These are phyloP conservation scores for Papiliotrema laurentii DNA, from an alignment of 1,284 basidiomycete genomes.

Conservation along the genomic window DNA sequence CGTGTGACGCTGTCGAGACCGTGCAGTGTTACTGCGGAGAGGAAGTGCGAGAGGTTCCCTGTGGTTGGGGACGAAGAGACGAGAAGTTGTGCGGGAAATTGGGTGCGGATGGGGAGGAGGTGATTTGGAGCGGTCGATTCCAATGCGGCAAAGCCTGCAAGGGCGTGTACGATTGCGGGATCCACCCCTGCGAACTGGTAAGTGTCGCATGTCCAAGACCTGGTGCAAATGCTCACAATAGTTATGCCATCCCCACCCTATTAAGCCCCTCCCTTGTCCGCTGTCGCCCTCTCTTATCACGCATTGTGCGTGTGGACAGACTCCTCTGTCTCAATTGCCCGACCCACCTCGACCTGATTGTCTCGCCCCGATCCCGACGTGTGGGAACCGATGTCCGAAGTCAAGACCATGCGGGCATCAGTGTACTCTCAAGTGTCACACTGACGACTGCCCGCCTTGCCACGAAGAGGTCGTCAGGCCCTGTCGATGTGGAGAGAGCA, in stretches of 20 bases:
- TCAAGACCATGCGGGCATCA: conserved; percentile 62
- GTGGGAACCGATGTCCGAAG: conserved; percentile 64
- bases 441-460: conserved; percentile 66
- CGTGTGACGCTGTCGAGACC: conserved; percentile 57
- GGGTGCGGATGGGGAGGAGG: conserved; percentile 21
- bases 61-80: conserved; percentile 57
- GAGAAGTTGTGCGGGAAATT: conserved; percentile 31
- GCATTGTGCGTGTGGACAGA: conserved; percentile 76
- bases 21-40: conserved; percentile 74
- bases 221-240: conserved; percentile 17
- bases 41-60: conserved; percentile 57
- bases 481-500: conserved; percentile 73
- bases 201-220: conserved; percentile 8
- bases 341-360: conserved; percentile 58
- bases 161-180: conserved; percentile 69
- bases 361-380: conserved; percentile 72
- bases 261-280: conserved; percentile 61
- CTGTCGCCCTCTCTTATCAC: conserved; percentile 62
- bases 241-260: conserved; percentile 64
- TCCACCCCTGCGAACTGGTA: conserved; percentile 63
- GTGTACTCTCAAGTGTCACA: conserved; percentile 58
- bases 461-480: conserved; percentile 61
- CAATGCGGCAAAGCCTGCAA: conserved; percentile 61
- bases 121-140: conserved; percentile 65
- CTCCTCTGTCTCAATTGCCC: conserved; percentile 51